Evolutionary conservation across 1,284 basidiomycete species (phyloP), one percentile per base, ranked within the genome.

Genomic region (Phylloboletellus chloephorus): DNA sequence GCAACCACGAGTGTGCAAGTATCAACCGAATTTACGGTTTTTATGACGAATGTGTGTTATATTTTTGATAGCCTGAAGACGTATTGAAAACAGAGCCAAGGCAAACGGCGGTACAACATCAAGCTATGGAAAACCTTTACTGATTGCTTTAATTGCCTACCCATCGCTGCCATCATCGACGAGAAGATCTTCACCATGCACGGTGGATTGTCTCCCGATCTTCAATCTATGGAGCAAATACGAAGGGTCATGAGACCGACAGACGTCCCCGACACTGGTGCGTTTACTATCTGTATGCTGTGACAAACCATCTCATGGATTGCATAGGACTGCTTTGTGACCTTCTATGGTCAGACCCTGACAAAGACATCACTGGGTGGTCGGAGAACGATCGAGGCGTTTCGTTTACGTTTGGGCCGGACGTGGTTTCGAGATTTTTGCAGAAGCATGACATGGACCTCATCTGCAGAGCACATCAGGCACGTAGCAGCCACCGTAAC

Each of bases 371-470:
- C 58, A 95, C 93, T 20, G 95, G 94, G 8, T 98, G 95, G 95
- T 94, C 90, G 63, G 95, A 98, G 72, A 98, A 98, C 65, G 95
- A 98, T 66, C 81, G 95, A 64, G 95, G 95, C 53, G 95, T 98
- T 37, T 97, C 92, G 33, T 95, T 93, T 66, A 94, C 89, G n/a
- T 98, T 98, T 66, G 95, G 95, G 8, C 93, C 94, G 23, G 94
- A 98, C 61, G 95, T 98, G 31, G 94, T 98, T 38, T 93, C 92
- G 47, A 78, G 94, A 57, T 98, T 98, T 78, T 71, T 98, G 60
- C 93, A 97, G 76, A 97, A 98, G 67, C 95, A 97, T 63, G 96
- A 98, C 67, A 98, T 98, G 95, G 95, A 98, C 67, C 73, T 98
- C 58, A 98, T 98, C 60, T 98, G 95, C 70, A 78, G 95, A 69